Percentiles rank a stretch among this genome's conserved stretches.
Evolutionary conservation across 192 early-diverging fungal genomes (phyloP).

Genomic region (Polychytrium aggregatum): DNA sequence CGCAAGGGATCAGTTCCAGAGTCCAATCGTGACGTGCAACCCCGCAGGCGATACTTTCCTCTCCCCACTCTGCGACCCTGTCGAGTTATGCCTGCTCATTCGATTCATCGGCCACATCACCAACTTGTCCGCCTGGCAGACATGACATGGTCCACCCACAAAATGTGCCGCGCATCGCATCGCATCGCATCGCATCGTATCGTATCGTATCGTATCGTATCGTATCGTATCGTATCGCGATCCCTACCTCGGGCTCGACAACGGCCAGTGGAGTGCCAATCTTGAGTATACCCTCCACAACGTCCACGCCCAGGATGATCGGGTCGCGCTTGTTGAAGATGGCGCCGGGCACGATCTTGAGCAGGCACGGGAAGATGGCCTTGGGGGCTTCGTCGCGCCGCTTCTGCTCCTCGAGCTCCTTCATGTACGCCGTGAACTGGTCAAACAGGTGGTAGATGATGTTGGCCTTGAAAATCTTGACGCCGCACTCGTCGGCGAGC

Average conservation of each 20-base stretch:
- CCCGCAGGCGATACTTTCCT: too few species aligned
- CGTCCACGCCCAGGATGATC: slow-evolving; percentile 90
- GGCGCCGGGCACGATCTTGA: slow-evolving; percentile 77
- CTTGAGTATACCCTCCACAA: slow-evolving; percentile 81
- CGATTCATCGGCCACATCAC: too few species aligned
- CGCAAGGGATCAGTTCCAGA: too few species aligned
- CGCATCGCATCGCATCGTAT: too few species aligned
- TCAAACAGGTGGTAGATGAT: slow-evolving; percentile 99
- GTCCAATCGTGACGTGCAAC: too few species aligned
- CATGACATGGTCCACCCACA: too few species aligned
- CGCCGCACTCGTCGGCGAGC: slow-evolving; percentile 79
- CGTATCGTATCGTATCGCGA: too few species aligned
- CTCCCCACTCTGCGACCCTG: too few species aligned
- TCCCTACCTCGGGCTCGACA: slow-evolving; percentile 43
- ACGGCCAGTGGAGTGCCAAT: slow-evolving; percentile 89
- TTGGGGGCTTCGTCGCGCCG: slow-evolving; percentile 74
- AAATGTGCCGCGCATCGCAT: too few species aligned
- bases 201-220: too few species aligned
- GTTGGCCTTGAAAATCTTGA: slow-evolving; percentile 90
- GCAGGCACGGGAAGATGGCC: slow-evolving; percentile 93
- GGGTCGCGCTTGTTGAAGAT: slow-evolving; percentile 94
- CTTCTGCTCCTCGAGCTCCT: slow-evolving; percentile 70
- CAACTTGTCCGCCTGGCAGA: too few species aligned
- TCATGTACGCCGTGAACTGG: slow-evolving; percentile 71
- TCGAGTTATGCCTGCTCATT: too few species aligned